These are phyloP conservation scores for Lonicera japonica DNA, from an alignment of 129 eudicot genomes.

Conservation along the genomic window DNA sequence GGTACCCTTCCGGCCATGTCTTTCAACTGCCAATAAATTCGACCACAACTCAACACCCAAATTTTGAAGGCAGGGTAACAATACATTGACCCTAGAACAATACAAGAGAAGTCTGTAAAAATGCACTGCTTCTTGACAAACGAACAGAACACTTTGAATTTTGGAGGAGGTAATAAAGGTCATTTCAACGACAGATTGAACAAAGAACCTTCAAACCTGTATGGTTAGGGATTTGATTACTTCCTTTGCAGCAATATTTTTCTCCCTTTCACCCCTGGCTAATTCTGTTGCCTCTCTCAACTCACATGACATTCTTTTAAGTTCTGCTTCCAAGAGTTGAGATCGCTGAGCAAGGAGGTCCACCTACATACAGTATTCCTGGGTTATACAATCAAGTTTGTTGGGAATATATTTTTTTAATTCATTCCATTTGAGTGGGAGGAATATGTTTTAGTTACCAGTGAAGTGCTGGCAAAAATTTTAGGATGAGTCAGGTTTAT, in stretches of 20 bases:
- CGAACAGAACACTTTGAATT: neutral
- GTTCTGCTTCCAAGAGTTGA: constrained; percentile 47
- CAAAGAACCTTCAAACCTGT: constrained; percentile 33
- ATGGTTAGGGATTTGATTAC: constrained; percentile 49
- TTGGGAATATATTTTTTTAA: neutral
- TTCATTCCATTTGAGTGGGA: constrained; percentile 4
- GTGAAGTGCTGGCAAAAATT: neutral
- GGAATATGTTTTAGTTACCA: neutral
- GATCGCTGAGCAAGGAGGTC: constrained; percentile 44
- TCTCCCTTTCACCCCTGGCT: constrained; percentile 41
- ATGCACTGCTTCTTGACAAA: neutral
- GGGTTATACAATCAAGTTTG: constrained; percentile 8
- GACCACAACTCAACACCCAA: neutral
- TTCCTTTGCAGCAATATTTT: constrained; percentile 54
- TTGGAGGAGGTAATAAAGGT: neutral
- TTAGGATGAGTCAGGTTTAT: neutral
- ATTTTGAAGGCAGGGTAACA: neutral
- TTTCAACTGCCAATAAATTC: constrained; percentile 31
- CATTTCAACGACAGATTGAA: constrained; percentile 2
- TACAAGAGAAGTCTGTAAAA: neutral
- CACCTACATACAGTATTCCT: constrained; percentile 31
- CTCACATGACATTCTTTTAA: constrained; percentile 42
- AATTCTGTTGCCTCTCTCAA: constrained; percentile 40
- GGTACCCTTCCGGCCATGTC: constrained; percentile 36
- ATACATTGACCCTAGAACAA: neutral